Evolutionary conservation across 208 protist species (phyloP), one percentile per base, ranked within the genome.

Genomic region (Zelonia costaricensis): DNA sequence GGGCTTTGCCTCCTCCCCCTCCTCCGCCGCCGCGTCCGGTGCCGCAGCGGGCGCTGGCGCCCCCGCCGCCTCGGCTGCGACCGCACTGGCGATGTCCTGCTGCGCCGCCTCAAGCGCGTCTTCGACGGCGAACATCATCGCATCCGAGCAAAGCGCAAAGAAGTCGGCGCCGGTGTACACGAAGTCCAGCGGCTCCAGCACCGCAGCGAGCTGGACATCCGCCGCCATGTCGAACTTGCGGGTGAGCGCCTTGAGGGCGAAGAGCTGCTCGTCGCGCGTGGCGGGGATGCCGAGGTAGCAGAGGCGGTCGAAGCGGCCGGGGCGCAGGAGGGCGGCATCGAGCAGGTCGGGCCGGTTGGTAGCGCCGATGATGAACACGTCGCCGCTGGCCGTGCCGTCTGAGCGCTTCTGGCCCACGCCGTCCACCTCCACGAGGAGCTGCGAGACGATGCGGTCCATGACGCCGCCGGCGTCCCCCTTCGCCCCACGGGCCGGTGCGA

Each of bases 81-180:
- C 22, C 6, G 28, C 53, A 6, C 54, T 48, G 1, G 47, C 33
- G 3, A 67, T 51, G 7, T 61, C 43, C 16, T 42, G 33, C n/a
- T 65, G 67, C 44, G 72, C 54, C 16, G 59, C 28, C 48, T 88
- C 75, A 6, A 95, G 59, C 25, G 78, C 72, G 31, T 98, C 87
- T 28, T 96, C 78, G n/a, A 99, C 87, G 15, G 97, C 94, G 56
- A 86, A 81, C 76, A 98, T 92, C 74, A 97, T 93, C 3, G 97
- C 96, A 69, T 99, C 97, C 7, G 91, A 91, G 77, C 93, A 98
- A 7, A 99, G 67, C 13, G 93, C 88, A 33, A 94, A 96, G 44
- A 98, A 82, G 69, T 99, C 98, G 3, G 98, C 98, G 18, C 98
- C 98, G 25, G 90, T 98, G 74, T 97, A 98, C 12, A 85, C 71